These are phyloP conservation scores for Closterium sp. DNA, from an alignment of 139 green algal species.

Conservation along the genomic window DNA sequence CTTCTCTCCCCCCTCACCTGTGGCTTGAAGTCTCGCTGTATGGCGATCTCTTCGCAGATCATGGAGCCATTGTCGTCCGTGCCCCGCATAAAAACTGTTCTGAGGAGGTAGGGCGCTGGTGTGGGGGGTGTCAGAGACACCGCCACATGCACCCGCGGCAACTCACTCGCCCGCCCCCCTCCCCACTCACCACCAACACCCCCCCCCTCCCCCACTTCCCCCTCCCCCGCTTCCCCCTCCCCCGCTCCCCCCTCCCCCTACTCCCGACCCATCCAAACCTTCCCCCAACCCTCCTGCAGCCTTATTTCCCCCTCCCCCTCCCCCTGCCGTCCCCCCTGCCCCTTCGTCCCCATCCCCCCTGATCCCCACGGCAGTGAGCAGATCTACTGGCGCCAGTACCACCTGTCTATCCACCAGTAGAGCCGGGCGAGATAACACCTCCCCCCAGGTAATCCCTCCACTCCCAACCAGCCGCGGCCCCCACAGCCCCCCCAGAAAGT, in stretches of 20 bases:
- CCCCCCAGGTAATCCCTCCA: background rate
- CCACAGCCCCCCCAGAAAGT: constrained; percentile 3
- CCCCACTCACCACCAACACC: background rate
- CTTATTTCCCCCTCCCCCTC: background rate
- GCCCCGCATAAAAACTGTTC: background rate
- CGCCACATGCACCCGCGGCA: constrained; percentile 5
- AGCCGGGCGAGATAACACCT: background rate
- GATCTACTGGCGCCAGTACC: background rate
- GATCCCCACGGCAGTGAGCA: background rate
- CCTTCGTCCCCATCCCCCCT: background rate
- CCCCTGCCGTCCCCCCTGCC: background rate
- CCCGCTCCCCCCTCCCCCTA: background rate
- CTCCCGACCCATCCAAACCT: background rate
- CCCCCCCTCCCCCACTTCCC: background rate
- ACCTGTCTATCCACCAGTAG: constrained; percentile 3
- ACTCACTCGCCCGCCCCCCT: background rate
- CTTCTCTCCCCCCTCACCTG: background rate
- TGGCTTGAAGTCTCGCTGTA: background rate
- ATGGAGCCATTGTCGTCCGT: constrained; percentile 9
- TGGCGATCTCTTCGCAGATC: background rate
- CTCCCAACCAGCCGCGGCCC: background rate
- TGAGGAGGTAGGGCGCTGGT: constrained; percentile 8
- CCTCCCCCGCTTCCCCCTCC: background rate
- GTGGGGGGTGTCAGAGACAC: constrained; percentile 13
- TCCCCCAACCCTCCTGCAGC: background rate